Conservation (phyloP, 2,329 filamentous ascomycete genomes). For the Pyricularia sp. region DNA sequence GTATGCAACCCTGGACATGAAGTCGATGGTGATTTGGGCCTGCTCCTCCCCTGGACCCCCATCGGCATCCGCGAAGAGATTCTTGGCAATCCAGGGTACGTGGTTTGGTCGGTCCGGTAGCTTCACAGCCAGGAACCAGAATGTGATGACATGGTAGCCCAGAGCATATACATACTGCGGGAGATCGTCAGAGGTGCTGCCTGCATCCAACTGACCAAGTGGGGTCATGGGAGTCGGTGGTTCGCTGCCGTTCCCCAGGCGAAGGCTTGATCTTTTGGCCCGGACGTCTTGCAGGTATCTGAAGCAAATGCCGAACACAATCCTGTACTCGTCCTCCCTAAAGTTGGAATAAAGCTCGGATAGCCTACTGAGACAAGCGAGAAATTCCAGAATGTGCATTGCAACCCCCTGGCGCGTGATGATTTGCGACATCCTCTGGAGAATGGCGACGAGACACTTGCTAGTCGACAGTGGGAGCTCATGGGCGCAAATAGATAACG, state of each 20-base stretch:
- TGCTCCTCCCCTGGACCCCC: slow-evolving; percentile 82
- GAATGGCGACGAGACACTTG: slow-evolving; percentile 74
- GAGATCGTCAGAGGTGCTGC: slow-evolving; percentile 55
- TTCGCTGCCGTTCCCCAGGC: slow-evolving; percentile 24
- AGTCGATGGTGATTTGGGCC: slow-evolving; percentile 85
- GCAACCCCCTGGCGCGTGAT: slow-evolving; percentile 89
- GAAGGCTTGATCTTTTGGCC: slow-evolving; percentile 41
- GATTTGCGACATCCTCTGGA: slow-evolving; percentile 91
- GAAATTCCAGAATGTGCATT: slow-evolving; percentile 90
- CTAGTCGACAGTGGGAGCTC: slow-evolving; percentile 83
- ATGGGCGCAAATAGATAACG: slow-evolving; percentile 87
- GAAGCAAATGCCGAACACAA: slow-evolving; percentile 91
- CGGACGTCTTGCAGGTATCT: slow-evolving; percentile 85
- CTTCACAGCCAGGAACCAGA: slow-evolving; percentile 91
- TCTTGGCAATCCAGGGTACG: slow-evolving; percentile 83
- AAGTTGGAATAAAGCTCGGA: slow-evolving; percentile 83
- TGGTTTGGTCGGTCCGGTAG: slow-evolving; percentile 74
- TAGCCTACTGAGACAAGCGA: slow-evolving; percentile 79
- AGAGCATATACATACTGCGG: slow-evolving; percentile 91
- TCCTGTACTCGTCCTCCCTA: slow-evolving; percentile 82
- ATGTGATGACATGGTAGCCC: slow-evolving; percentile 90
- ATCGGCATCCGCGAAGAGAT: slow-evolving; percentile 69
- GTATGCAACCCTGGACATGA: slow-evolving; percentile 83
- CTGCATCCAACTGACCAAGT: slow-evolving; percentile 10
- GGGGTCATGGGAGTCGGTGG: slow-evolving; percentile 18